Conservation (phyloP, 352 stramenopile genomes). For the Aphanomyces astaci region DNA sequence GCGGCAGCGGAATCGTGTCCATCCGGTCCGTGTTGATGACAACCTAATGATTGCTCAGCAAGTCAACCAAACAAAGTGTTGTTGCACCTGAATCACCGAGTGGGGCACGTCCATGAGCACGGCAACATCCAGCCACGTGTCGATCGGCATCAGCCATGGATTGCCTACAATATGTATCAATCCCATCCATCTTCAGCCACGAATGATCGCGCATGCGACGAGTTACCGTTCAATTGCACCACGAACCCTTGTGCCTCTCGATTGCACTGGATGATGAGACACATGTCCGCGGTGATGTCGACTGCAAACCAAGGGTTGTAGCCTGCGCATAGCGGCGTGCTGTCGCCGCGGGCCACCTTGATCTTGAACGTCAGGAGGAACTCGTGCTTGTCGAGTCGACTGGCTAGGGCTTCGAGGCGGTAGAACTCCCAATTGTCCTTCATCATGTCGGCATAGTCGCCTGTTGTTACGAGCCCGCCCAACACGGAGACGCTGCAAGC, state of each 20-base stretch:
- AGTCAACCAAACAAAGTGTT: too few relatives aligned
- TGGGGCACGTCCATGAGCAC: too few relatives aligned
- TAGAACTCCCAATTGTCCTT: not conserved
- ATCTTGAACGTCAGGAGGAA: not conserved
- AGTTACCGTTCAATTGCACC: not conserved
- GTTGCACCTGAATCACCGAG: too few relatives aligned
- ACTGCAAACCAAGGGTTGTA: slow-evolving; percentile 8
- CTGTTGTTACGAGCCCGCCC: not conserved
- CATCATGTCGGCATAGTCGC: not conserved
- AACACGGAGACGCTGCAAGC: not conserved
- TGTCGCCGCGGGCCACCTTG: not conserved
- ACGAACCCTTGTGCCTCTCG: not conserved
- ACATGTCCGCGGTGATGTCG: not conserved
- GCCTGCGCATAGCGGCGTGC: not conserved
- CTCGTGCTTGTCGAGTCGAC: not conserved
- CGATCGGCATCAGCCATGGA: too few relatives aligned
- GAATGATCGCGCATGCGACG: too few relatives aligned
- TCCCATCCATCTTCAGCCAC: too few relatives aligned
- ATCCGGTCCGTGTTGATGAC: not conserved
- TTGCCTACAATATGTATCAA: too few relatives aligned
- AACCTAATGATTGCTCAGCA: too few relatives aligned
- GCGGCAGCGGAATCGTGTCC: too few relatives aligned
- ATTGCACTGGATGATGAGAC: not conserved
- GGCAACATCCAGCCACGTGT: too few relatives aligned
- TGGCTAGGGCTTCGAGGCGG: not conserved